Evolutionary conservation across 371 early-diverging fungal genomes (phyloP), one percentile per base, ranked within the genome.

Genomic region (Catenaria anguillulae): DNA sequence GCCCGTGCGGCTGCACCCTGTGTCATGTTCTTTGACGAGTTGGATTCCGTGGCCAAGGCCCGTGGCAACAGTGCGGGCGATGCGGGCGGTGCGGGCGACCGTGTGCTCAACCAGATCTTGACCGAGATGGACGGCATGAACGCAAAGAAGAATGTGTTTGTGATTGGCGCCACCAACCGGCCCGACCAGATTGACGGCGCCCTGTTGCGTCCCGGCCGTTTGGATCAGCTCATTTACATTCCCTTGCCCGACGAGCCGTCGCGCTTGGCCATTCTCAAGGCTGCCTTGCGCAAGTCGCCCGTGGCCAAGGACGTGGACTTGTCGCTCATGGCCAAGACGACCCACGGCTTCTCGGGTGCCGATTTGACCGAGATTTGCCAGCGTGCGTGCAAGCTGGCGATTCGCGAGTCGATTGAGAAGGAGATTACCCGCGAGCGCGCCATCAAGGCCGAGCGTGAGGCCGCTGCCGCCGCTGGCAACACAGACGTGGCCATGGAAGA

Each of bases 81-180:
- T 76, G 90, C 85, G 58, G 96, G 97, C 36, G 97, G 94, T 67
- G 90, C 96, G 42, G 98, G 98, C 59, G 98, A 98, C 68, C 93
- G 99, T 74, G 98, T 99, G 33, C 84, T 99, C 50, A 99, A 99
- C 81, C 99, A 98, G 79, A 87, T 99, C 65, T 80, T 99, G 67
- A 97, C 98, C 33, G 99, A 99, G 79, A 98, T 99, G 99, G 99
- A 99, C 71, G 99, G 99, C 71, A 98, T 99, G 98, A 96, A 95
- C 70, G 93, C 93, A 65, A 98, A 97, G 82, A 95, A 98, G 86
- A 93, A 96, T 68, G 97, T 97, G n/a, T 94, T 97, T 71, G 92
- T 97, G 62, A 97, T 97, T 76, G 98, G 94, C 63, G 99, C 99
- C 40, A 99, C 99, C 63, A 99, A 99, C 82, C 83, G 99, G 68